Evolutionary conservation across 228 moss, liverwort and hornwort genomes (phyloP), one percentile per base, ranked within the genome.

Genomic region (Sphagnum fallax): DNA sequence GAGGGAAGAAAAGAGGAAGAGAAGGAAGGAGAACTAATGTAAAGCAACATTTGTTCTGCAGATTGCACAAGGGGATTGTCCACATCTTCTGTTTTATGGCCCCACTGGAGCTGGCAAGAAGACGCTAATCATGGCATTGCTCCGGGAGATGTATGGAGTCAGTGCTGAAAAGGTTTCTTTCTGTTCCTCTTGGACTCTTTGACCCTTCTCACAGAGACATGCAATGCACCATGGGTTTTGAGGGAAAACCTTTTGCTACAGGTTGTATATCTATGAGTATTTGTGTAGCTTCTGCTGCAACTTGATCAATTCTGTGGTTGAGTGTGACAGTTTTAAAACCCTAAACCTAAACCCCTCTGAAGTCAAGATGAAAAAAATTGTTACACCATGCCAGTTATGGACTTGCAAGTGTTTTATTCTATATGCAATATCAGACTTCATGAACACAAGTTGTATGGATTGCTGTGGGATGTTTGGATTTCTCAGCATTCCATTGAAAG

Each of bases 51-150:
- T 67, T 51, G 32, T 60, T 6, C 72, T 60, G 49, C 85, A 90
- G 92, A 90, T 87, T 72, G 87, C 82, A 49, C 84, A 88, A 77
- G 92, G 90, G 13, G 95, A 95, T 78, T 95, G 92, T 75, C 95
- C 90, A 6, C 92, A 92, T 74, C 85, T 95, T 60, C 74, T 92
- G 6, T 92, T 92, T 67, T 92, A 89, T 74, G 90, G 92, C 9
- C 90, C 95, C 4, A 81, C 83, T 11, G 95, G 95, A 62, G 88
- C 92, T 70, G 90, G 95, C 72, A 95, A 92, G 75, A 92, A 90
- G 81, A 92, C 92, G 7, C 82, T 90, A 51, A 90, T 95, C 47
- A 87, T 92, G 92, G 95, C 92, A 58, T 77, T 95, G 77, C 80
- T 90, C 5, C 82, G 90, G 68, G 92, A 92, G 66, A 90, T 92